Percentiles rank a stretch among this genome's conserved stretches.
Conservation (phyloP, 129 eudicot species). For the Escallonia rubra region DNA sequence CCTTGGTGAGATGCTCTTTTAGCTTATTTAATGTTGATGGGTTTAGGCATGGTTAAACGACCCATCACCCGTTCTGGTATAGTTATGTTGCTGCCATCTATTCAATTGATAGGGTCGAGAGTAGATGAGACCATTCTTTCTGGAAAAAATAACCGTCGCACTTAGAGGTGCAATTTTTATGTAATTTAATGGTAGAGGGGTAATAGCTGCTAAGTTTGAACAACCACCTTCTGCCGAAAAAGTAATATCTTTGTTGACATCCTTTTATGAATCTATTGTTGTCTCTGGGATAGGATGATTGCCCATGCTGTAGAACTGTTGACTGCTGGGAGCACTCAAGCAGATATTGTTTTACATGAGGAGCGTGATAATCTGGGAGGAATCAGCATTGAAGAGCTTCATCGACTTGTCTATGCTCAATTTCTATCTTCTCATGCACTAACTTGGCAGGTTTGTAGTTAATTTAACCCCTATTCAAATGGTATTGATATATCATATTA, state of each 20-base stretch:
- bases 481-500: neutral
- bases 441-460: conserved; percentile 88
- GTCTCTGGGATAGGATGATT: conserved; percentile 65
- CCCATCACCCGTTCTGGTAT: too few species aligned
- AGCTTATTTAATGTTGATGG: neutral
- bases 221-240: too few species aligned
- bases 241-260: neutral
- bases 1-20: conserved; percentile 62
- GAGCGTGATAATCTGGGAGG: conserved; percentile 72
- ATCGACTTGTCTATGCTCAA: conserved; percentile 93
- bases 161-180: too few species aligned
- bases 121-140: too few species aligned
- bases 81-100: too few species aligned
- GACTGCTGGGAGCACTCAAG: conserved; percentile 77
- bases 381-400: conserved; percentile 87
- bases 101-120: too few species aligned
- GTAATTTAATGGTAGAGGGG: too few species aligned
- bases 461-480: neutral
- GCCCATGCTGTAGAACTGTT: conserved; percentile 89
- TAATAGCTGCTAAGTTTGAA: too few species aligned
- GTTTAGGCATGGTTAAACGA: neutral
- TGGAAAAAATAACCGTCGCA: too few species aligned
- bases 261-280: conserved; percentile 2
- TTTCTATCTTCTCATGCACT: conserved; percentile 83
- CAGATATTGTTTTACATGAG: conserved; percentile 70